Percentiles rank a stretch among this genome's conserved stretches.
Evolutionary conservation across 73 alveolate genomes (phyloP).

Genomic region (Uronychia binucleata): DNA sequence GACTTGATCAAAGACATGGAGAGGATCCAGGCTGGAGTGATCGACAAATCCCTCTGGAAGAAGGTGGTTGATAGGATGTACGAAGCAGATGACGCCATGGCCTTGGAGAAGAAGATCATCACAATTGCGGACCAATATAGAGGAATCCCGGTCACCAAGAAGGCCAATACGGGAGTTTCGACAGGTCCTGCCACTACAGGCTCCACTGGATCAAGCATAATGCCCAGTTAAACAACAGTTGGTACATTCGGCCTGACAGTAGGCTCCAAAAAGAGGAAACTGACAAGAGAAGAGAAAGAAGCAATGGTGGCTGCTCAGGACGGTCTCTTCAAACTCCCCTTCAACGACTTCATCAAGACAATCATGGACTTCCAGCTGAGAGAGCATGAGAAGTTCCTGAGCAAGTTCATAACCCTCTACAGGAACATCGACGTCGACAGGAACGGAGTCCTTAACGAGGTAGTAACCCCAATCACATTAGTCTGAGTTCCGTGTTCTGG

Average conservation of each 20-base stretch:
- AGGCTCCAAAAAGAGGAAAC: too few species aligned
- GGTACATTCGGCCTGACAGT: constrained; percentile 10
- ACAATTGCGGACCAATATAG: background rate
- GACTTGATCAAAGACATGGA: constrained; percentile 78
- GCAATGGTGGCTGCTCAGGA: constrained; percentile 52
- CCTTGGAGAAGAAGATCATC: constrained; percentile 22
- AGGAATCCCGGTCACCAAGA: background rate
- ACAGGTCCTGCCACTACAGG: too few species aligned
- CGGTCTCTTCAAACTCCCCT: too few species aligned
- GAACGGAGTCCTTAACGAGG: constrained; percentile 77
- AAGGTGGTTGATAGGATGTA: constrained; percentile 92
- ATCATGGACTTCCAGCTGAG: constrained; percentile 56
- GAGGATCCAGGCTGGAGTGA: constrained; percentile 59
- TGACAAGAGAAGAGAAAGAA: constrained; percentile 68
- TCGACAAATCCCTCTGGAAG: constrained; percentile 87
- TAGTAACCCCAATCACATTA: too few species aligned
- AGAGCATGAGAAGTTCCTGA: constrained; percentile 63
- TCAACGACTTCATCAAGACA: too few species aligned
- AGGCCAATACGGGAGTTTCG: background rate
- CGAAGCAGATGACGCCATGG: constrained; percentile 82
- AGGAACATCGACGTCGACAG: constrained; percentile 62
- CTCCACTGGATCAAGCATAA: constrained; percentile 20
- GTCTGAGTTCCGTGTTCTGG: constrained; percentile 66
- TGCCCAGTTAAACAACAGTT: constrained; percentile 5
- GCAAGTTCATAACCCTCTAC: constrained; percentile 59